A percentile compares a stretch with the other conserved stretches of the same genome.
phyloP scores from a whole-genome alignment of 2,329 filamentous ascomycete genomes.

The Arthrobotrys pseudoclavata region DNA sequence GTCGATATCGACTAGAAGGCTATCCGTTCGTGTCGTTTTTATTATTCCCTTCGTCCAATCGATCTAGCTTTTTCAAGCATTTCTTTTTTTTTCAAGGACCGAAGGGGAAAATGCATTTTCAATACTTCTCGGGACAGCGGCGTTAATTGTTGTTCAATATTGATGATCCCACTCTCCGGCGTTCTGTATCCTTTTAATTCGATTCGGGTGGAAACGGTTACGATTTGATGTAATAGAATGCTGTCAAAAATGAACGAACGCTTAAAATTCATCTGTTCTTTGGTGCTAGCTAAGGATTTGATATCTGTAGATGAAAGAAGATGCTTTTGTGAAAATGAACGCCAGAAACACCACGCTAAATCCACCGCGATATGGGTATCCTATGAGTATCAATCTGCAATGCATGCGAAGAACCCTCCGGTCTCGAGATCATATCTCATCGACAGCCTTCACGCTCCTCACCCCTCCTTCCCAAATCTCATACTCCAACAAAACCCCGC shows the following conservation, averaged over 20 bases:
- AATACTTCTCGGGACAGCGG: constrained; percentile 7
- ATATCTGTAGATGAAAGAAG: too few species aligned
- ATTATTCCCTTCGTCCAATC: background rate
- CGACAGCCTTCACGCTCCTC: constrained; percentile 27
- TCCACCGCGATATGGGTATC: constrained; percentile 41
- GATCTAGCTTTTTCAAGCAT: constrained; percentile 8
- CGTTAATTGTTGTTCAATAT: constrained; percentile 33
- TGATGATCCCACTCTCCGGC: constrained; percentile 18
- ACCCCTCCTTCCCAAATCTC: constrained; percentile 78
- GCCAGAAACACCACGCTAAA: constrained; percentile 48
- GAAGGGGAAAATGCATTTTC: constrained; percentile 31
- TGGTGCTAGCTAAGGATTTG: background rate
- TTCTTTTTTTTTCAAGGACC: background rate
- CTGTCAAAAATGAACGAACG: background rate
- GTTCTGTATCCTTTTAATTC: constrained; percentile 9
- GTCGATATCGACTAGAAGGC: constrained; percentile 51
- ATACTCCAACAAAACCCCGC: constrained; percentile 75
- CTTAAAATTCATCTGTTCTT: background rate
- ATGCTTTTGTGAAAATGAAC: background rate
- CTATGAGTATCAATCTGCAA: constrained; percentile 8
- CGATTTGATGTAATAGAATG: constrained; percentile 23
- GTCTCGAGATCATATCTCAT: background rate
- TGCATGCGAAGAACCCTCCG: background rate
- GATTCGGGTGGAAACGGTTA: constrained; percentile 3
- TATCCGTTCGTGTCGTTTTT: background rate